Percentiles rank a stretch among this genome's conserved stretches.
Conservation (phyloP, 495 filamentous ascomycete species). For the Cetradonia linearis region DNA sequence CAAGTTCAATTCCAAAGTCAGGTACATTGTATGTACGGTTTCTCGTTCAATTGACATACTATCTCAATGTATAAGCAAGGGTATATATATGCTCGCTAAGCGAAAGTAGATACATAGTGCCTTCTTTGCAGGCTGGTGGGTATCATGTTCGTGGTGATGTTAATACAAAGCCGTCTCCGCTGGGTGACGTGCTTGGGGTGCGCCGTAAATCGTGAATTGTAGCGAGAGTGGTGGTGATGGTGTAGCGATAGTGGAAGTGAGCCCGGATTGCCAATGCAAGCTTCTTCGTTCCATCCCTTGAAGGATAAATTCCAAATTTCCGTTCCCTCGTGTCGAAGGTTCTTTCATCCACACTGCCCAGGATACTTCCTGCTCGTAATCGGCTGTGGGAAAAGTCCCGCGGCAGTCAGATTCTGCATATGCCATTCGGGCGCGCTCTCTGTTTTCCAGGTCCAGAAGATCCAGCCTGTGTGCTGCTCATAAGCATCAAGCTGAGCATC, state of each 20-base stretch:
- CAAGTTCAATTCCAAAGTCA: no score
- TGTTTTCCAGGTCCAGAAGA: conserved; percentile 84
- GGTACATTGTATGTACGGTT: background rate
- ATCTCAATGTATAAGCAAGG: background rate
- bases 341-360: conserved; percentile 31
- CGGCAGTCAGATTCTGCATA: conserved; percentile 53
- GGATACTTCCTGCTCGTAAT: conserved; percentile 40
- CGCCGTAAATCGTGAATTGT: background rate
- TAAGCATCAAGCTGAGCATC: conserved; percentile 68
- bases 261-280: background rate
- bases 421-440: conserved; percentile 84
- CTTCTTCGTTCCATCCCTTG: background rate
- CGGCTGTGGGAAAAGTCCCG: conserved; percentile 56
- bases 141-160: background rate
- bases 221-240: background rate
- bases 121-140: conserved; percentile 1
- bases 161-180: background rate
- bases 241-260: background rate
- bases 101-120: background rate
- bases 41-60: background rate
- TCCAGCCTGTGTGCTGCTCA: conserved; percentile 59
- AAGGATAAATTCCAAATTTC: background rate
- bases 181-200: background rate
- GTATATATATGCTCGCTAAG: conserved; percentile 9
- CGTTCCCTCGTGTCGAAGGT: background rate